Evolutionary conservation across 225 moss, liverwort and hornwort genomes (phyloP), one percentile per base, ranked within the genome.

Genomic region (Straminergon stramineum): DNA sequence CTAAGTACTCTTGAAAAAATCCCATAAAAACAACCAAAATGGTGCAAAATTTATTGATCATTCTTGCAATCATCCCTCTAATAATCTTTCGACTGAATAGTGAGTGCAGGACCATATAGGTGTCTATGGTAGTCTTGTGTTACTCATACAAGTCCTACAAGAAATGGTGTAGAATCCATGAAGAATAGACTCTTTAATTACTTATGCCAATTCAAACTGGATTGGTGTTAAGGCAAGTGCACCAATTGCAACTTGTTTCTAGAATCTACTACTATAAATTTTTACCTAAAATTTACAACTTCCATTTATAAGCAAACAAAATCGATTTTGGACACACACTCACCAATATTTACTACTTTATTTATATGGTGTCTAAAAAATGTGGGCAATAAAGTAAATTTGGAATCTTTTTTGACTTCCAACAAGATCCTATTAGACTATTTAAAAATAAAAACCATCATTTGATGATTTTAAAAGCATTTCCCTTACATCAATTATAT

Each of bases 71-170:
- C n/a, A n/a, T n/a, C n/a, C n/a, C n/a, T n/a, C n/a, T n/a, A 22
- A n/a, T n/a, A 13, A n/a, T n/a, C n/a, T 67, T n/a, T n/a, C 13
- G 7, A 13, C 2, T 7, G 7, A n/a, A n/a, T n/a, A n/a, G 7
- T 4, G 0, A 69, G 6, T 13, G 4, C 1, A 2, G 0, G 4
- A n/a, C 4, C 0, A 2, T 0, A 68, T 68, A 68, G 22, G 23
- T 0, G 6, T 18, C 8, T 66, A 66, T 3, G 15, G 1, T 66
- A n/a, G 68, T 22, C 13, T n/a, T 23, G 11, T n/a, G 13, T 69
- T 23, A 22, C 13, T 69, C 4, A 2, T 69, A 70, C 1, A 70
- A 39, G 13, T 39, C 37, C 14, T 39, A 24, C 0, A 14, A 39
- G 14, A 24, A 39, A 14, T 24, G 24, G 14, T 39, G 15, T 41